A percentile compares a stretch with the other conserved stretches of the same genome.
Evolutionary conservation across 768 basidiomycete species (phyloP).

Genomic region (Mycena olivaceomarginata): DNA sequence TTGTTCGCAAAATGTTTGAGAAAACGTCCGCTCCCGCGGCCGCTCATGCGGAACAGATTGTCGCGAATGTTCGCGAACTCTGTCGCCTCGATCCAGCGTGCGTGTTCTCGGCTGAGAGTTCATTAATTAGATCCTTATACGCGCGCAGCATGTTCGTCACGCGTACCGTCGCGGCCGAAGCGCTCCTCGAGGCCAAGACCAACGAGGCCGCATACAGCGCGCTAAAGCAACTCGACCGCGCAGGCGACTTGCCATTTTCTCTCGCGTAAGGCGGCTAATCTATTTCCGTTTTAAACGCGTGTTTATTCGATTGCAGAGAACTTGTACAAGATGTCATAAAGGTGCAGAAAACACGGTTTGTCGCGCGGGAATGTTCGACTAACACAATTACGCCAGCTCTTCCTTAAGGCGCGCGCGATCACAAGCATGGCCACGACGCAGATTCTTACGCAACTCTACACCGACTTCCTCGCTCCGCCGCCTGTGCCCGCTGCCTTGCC

Average conservation of each 20-base stretch:
- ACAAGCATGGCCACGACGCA: slow-evolving; percentile 67
- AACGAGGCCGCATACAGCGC: slow-evolving; percentile 84
- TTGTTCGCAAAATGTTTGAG: slow-evolving; percentile 93
- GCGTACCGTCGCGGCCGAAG: slow-evolving; percentile 88
- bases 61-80: slow-evolving; percentile 82
- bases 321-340: slow-evolving; percentile 82
- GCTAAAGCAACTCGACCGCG: slow-evolving; percentile 79
- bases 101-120: slow-evolving; percentile 40
- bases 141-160: slow-evolving; percentile 84
- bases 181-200: slow-evolving; percentile 86
- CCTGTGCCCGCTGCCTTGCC: slow-evolving; percentile 1
- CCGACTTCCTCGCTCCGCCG: slow-evolving; percentile 75
- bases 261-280: slow-evolving; percentile 66
- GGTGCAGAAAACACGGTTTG: slow-evolving; percentile 58
- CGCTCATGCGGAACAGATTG: slow-evolving; percentile 76
- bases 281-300: slow-evolving; percentile 3
- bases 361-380: neutral
- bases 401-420: slow-evolving; percentile 82
- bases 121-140: slow-evolving; percentile 20
- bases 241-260: slow-evolving; percentile 80
- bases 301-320: slow-evolving; percentile 54
- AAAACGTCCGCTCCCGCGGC: slow-evolving; percentile 70
- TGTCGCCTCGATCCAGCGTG: slow-evolving; percentile 83
- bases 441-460: slow-evolving; percentile 76
- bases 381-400: slow-evolving; percentile 67